Evolutionary conservation across 805 yeast genomes (phyloP).

Genomic region (Hanseniaspora occidentalis): DNA sequence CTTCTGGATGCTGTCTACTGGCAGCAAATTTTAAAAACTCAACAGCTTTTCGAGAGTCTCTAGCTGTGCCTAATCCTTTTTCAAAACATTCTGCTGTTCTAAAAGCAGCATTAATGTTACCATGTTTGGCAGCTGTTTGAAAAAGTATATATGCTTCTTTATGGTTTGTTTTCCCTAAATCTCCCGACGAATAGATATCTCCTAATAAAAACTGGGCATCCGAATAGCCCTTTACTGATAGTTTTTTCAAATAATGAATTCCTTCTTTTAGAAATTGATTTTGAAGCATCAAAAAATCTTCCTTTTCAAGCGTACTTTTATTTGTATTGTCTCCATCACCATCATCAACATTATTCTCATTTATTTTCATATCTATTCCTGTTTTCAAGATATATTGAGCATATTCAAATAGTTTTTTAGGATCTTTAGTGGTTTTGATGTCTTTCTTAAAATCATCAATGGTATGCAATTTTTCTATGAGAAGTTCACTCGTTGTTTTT

Average conservation of each 20-base stretch:
- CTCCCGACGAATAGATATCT: conserved; percentile 82
- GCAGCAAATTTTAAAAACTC: conserved; percentile 82
- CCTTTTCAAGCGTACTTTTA: background rate
- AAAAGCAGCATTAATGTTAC: conserved; percentile 84
- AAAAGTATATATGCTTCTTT: conserved; percentile 67
- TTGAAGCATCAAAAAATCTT: conserved; percentile 22
- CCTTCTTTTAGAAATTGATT: conserved; percentile 68
- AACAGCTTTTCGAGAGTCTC: conserved; percentile 77
- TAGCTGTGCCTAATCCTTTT: conserved; percentile 84
- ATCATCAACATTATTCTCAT: conserved; percentile 5
- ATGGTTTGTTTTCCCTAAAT: conserved; percentile 67
- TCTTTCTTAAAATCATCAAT: conserved; percentile 42
- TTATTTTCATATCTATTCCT: conserved; percentile 46
- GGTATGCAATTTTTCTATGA: conserved; percentile 24
- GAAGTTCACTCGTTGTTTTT: too few species aligned
- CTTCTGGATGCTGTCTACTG: conserved; percentile 87
- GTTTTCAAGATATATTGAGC: conserved; percentile 86
- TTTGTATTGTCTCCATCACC: background rate
- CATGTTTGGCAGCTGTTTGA: conserved; percentile 85
- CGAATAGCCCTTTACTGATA: conserved; percentile 67
- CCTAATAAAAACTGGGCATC: conserved; percentile 89
- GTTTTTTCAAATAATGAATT: conserved; percentile 47
- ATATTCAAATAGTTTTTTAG: conserved; percentile 75
- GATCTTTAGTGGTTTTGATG: conserved; percentile 54
- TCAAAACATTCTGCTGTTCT: conserved; percentile 86